Conservation (phyloP, 1,284 basidiomycete species). For the Ustilago esculenta region DNA sequence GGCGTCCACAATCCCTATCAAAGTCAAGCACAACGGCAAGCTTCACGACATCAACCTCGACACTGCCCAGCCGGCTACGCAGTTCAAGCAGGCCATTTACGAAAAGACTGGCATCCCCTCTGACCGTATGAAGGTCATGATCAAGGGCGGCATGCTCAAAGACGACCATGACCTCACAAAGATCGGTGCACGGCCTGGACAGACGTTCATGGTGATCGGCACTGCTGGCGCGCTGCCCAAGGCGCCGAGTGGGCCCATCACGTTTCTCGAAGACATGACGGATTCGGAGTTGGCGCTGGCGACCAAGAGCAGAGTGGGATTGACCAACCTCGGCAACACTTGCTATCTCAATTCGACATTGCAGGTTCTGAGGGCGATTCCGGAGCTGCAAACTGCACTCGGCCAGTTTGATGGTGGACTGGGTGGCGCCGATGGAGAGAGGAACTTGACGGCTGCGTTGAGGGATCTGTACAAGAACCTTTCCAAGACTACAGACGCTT, state of each 20-base stretch:
- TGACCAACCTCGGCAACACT: slow-evolving; percentile 76
- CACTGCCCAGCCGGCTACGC: slow-evolving; percentile 74
- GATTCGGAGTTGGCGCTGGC: slow-evolving; percentile 81
- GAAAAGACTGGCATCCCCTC: slow-evolving; percentile 83
- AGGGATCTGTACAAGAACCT: slow-evolving; percentile 80
- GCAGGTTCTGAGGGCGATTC: slow-evolving; percentile 88
- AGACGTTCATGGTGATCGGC: slow-evolving; percentile 70
- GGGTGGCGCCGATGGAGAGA: slow-evolving; percentile 65
- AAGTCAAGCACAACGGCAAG: slow-evolving; percentile 92
- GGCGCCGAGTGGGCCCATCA: slow-evolving; percentile 79
- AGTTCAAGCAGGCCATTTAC: slow-evolving; percentile 85
- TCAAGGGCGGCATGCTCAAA: slow-evolving; percentile 87
- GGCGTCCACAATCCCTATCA: slow-evolving; percentile 71
- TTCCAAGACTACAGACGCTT: slow-evolving; percentile 78
- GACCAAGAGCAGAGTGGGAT: slow-evolving; percentile 65
- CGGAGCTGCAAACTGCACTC: slow-evolving; percentile 76
- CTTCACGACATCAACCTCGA: slow-evolving; percentile 71
- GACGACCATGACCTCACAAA: slow-evolving; percentile 87
- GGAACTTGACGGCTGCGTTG: slow-evolving; percentile 72
- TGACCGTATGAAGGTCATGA: slow-evolving; percentile 96
- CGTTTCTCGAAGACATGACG: slow-evolving; percentile 89
- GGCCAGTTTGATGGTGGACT: slow-evolving; percentile 43
- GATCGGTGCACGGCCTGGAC: slow-evolving; percentile 76
- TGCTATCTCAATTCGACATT: slow-evolving; percentile 97
- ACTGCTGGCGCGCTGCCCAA: slow-evolving; percentile 89